A percentile compares a stretch with the other conserved stretches of the same genome.
These are phyloP conservation scores for Haberlea rhodopensis DNA, from an alignment of 257 asterid genomes.

Conservation along the genomic window DNA sequence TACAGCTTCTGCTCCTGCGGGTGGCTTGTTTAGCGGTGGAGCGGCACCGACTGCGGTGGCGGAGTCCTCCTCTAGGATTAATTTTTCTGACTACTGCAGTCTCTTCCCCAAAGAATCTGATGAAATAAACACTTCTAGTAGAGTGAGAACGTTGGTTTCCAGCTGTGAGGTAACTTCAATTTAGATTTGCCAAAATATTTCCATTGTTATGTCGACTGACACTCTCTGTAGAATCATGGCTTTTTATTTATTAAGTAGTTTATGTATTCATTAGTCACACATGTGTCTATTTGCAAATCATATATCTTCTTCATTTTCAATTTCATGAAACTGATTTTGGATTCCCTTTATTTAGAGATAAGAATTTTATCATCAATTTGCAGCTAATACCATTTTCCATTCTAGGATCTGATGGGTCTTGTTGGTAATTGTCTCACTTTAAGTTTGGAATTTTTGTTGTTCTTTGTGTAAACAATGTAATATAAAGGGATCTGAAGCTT, in stretches of 20 bases:
- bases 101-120: conserved; percentile 53
- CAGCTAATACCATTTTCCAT: background rate
- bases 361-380: background rate
- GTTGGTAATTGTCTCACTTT: conserved; percentile 15
- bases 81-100: conserved; percentile 62
- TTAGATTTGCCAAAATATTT: background rate
- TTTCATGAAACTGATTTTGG: background rate
- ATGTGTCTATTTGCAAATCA: background rate
- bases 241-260: background rate
- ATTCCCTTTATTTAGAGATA: background rate
- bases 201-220: background rate
- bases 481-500: conserved; percentile 58
- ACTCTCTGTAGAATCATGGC: background rate
- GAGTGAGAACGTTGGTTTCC: conserved; percentile 39
- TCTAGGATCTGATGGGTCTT: background rate
- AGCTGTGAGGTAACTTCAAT: conserved; percentile 38
- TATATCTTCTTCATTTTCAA: background rate
- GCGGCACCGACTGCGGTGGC: conserved; percentile 33
- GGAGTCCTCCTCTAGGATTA: conserved; percentile 52
- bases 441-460: conserved; percentile 11
- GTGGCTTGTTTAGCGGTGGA: conserved; percentile 32
- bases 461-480: conserved; percentile 18
- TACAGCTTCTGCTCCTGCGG: conserved; percentile 35
- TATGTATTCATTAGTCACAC: too few relatives aligned
- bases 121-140: conserved; percentile 44